Evolutionary conservation across 2,329 filamentous ascomycete species (phyloP), one percentile per base, ranked within the genome.

Genomic region (Byssothecium circinans): DNA sequence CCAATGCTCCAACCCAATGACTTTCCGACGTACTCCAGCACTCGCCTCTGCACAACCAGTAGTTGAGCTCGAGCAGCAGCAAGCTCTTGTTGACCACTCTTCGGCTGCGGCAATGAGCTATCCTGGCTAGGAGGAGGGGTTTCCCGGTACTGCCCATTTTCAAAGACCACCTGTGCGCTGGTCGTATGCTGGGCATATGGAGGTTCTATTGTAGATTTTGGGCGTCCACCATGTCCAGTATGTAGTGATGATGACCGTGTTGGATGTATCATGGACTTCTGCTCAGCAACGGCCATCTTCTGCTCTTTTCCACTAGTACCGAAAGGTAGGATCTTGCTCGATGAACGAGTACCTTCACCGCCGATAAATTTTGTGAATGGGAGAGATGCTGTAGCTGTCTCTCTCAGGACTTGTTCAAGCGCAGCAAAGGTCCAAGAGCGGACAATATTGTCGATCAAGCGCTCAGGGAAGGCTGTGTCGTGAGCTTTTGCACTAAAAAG

Each of bases 11-110:
- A 96, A 3, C 83, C 84, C 18, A 83, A 77, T 49, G 82, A 81
- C 61, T 82, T 83, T 2, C 89, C 91, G 38, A 90, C 74, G 40
- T 85, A 81, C 60, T 92, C 86, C 0, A 97, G 76, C 4, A 94
- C 81, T 53, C 88, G 89, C 45, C 92, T 81, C 8, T 90, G 91
- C 33, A 96, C 74, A 46, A 89, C 76, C 51, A 90, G 87, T 2
- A 97, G 78, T 62, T 96, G 90, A 5, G 89, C 92, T 60, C 92
- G 81, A 50, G 85, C 84, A 36, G 89, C 88, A 29, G 91, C 89
- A 19, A 97, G 76, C 45, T 95, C 88, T 64, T 95, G 88, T 0
- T 91, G 75, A 0, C 92, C 91, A 12, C 75, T 75, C 49, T 74
- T 77, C 1, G 68, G 58, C 29, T 58, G 51, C 33, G 56, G 53